These are phyloP conservation scores for Apostasia ramifera DNA, from an alignment of 106 monocot species.

Conservation along the genomic window DNA sequence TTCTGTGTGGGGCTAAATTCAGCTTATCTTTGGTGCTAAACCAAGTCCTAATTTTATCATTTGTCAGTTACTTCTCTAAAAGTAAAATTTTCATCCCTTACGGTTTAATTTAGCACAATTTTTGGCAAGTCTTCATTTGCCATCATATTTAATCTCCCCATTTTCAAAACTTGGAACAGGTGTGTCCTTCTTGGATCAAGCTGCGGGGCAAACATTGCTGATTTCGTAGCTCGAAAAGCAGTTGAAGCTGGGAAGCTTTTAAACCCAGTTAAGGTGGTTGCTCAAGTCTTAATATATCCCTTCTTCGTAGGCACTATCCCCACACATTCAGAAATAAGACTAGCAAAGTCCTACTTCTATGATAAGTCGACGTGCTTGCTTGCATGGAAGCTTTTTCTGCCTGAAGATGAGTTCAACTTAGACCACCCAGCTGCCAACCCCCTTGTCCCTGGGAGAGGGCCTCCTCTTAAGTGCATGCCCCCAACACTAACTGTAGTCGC, in stretches of 20 bases:
- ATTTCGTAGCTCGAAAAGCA: conserved; percentile 40
- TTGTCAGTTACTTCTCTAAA: no score
- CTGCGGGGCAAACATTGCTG: conserved; percentile 49
- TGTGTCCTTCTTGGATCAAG: conserved; percentile 47
- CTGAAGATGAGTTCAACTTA: conserved; percentile 41
- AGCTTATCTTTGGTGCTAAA: no score
- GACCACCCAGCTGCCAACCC: conserved; percentile 50
- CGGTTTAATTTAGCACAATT: no score
- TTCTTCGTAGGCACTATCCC: conserved; percentile 49
- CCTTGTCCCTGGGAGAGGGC: conserved; percentile 25
- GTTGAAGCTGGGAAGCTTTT: conserved; percentile 34
- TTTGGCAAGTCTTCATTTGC: no score
- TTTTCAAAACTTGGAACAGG: conserved; percentile 7
- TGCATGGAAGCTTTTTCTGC: conserved; percentile 45
- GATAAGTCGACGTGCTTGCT: conserved; percentile 46
- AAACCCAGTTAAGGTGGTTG: conserved; percentile 44
- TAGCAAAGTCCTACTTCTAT: conserved; percentile 51
- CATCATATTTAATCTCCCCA: no score
- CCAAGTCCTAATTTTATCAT: no score
- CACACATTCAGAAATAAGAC: conserved; percentile 41
- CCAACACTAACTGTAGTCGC: conserved; percentile 51
- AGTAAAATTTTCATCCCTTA: no score
- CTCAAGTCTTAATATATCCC: conserved; percentile 46
- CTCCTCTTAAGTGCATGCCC: conserved; percentile 47
- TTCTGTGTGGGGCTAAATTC: no score